A percentile compares a stretch with the other conserved stretches of the same genome.
phyloP scores from a whole-genome alignment of 257 asterid species.

The Vinca minor region DNA sequence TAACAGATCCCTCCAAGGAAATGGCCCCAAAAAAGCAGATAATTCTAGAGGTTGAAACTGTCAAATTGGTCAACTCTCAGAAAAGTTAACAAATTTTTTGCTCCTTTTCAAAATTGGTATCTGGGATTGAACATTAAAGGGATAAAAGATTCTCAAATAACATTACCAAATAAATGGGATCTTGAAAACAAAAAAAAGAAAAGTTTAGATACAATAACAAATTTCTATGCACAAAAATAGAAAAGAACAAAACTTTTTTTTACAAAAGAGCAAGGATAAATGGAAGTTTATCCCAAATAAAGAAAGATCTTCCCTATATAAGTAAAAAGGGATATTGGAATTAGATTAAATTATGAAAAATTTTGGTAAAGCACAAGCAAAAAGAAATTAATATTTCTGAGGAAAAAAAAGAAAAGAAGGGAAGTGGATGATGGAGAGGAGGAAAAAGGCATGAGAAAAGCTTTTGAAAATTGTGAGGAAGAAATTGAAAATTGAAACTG shows the following conservation, averaged over 20 bases:
- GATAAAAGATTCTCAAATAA: too few relatives aligned
- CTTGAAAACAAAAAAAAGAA: not conserved
- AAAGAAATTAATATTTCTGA: not conserved
- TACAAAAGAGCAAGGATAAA: not conserved
- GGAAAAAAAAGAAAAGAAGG: conserved; percentile 1
- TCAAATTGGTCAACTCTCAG: conserved; percentile 15
- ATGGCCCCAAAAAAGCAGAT: not conserved
- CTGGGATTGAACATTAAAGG: conserved; percentile 13
- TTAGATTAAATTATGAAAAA: not conserved
- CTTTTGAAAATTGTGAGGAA: too few relatives aligned
- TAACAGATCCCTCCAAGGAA: not conserved
- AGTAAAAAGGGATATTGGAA: too few relatives aligned
- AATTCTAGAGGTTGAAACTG: conserved; percentile 1
- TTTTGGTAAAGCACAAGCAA: not conserved
- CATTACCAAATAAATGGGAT: conserved; percentile 3
- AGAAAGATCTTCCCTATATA: conserved; percentile 9
- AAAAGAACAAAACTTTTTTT: not conserved
- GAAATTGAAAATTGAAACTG: too few relatives aligned
- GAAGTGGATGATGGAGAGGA: not conserved
- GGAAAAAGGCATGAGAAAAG: too few relatives aligned
- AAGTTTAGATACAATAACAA: not conserved
- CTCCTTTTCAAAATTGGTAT: not conserved
- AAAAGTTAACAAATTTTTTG: not conserved
- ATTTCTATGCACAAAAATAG: not conserved
- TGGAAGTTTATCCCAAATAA: conserved; percentile 8